Conservation (phyloP, 1,139 yeast genomes). For the Suhomyces kunorum region DNA sequence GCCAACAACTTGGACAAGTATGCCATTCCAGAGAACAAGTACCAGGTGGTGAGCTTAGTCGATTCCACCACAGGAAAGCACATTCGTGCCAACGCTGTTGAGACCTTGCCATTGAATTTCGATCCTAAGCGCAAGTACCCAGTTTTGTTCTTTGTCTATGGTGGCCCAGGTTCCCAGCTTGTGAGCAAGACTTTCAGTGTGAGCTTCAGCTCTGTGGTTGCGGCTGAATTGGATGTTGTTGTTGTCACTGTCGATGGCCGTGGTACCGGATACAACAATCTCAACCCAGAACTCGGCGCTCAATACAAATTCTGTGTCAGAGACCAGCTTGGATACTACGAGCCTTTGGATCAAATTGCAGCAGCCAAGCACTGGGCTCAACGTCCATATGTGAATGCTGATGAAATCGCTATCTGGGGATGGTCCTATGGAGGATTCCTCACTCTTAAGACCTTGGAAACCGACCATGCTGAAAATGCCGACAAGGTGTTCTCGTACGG, state of each 20-base stretch:
- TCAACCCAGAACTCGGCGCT: slow-evolving; percentile 36
- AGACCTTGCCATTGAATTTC: slow-evolving; percentile 65
- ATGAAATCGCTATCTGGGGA: slow-evolving; percentile 72
- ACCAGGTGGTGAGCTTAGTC: slow-evolving; percentile 52
- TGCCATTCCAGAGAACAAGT: slow-evolving; percentile 49
- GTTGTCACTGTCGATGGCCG: slow-evolving; percentile 83
- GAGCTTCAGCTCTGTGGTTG: slow-evolving; percentile 63
- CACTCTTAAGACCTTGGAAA: slow-evolving; percentile 72
- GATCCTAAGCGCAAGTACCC: slow-evolving; percentile 61
- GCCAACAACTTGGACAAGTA: slow-evolving; percentile 39
- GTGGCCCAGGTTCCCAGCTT: slow-evolving; percentile 81
- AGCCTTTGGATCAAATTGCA: slow-evolving; percentile 67
- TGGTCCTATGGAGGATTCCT: slow-evolving; percentile 85
- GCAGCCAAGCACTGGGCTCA: slow-evolving; percentile 64
- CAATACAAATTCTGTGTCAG: slow-evolving; percentile 64
- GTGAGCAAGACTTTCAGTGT: slow-evolving; percentile 56
- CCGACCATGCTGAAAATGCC: slow-evolving; percentile 51
- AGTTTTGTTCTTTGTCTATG: slow-evolving; percentile 69
- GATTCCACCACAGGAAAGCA: slow-evolving; percentile 42
- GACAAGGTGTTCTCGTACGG: slow-evolving; percentile 64
- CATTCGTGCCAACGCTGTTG: slow-evolving; percentile 55
- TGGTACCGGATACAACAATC: slow-evolving; percentile 71
- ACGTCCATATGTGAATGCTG: slow-evolving; percentile 56
- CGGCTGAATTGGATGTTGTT: slow-evolving; percentile 67
- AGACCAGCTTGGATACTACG: slow-evolving; percentile 66